Base-by-base conservation (phyloP, 768 basidiomycete species). In the Gautieria morchelliformis region DNA sequence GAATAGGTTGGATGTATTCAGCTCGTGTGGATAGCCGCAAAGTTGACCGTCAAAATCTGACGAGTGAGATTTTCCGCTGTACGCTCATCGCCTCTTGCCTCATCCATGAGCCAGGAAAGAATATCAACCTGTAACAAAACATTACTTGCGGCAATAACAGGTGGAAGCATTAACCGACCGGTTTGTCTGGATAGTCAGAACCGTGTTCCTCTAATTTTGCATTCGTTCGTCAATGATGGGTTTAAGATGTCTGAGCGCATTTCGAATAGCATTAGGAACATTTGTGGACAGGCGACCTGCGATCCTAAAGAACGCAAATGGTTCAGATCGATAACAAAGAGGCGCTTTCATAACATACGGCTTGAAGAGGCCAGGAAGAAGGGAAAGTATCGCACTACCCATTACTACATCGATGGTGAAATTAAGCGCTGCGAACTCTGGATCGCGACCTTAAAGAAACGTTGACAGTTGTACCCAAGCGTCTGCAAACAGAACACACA, bases 1-100 rank as follows among this genome's bases (percentile, higher is more conserved):
- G 64, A 48, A 79, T 64, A 7, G 72, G 69, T 41, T 71, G 53
- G 1, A 74, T 50, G 58, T 74, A 74, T 40, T 44, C 64, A 52
- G 37, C 48, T 61, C 20, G 60, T 61, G 37, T 58, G 56, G 33
- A 49, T 58, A 22, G 60, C n/a, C 17, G 45, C 60, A 33, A 61
- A 61, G 60, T 61, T 61, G 19, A 61, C 11, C 15, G 19, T 30
- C 27, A 61, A 32, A 27, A 61, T 58, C 24, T 51, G 48, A 3
- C 15, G 10, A 1, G 52, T 59, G 27, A 61, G 27, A 19, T 59
- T 42, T 19, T n/a, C 15, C 1, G 58, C 11, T n/a, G 22, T 39
- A 22, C 11, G 50, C 15, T 61, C 41, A 11, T 32, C 50, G 17
- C 42, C 39, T 12, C 24, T 6, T 15, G 60, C 58, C 24, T 54